These are phyloP conservation scores for Tolypocladium tropicale DNA, from an alignment of 2,329 filamentous ascomycete species.

Conservation along the genomic window DNA sequence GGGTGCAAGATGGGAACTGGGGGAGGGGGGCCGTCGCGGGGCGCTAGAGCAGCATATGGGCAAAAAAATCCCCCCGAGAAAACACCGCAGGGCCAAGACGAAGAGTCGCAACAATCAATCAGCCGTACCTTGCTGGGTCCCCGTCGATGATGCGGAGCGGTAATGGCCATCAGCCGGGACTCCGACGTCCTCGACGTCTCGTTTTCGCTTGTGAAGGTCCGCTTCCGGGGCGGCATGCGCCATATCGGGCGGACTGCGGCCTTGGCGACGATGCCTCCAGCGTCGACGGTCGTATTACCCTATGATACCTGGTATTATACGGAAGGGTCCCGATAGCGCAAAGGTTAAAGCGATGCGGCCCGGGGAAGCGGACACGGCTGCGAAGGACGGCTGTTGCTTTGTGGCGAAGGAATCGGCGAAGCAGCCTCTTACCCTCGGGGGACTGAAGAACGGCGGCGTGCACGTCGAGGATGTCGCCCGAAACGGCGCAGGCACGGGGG, in stretches of 20 bases:
- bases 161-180: conserved; percentile 26
- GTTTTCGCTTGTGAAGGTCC: conserved; percentile 37
- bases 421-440: background rate
- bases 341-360: background rate
- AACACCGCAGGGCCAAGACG: background rate
- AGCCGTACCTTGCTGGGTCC: conserved; percentile 32
- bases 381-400: background rate
- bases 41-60: background rate
- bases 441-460: background rate
- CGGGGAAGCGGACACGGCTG: background rate
- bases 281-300: background rate
- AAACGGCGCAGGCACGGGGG: background rate
- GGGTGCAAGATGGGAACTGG: background rate
- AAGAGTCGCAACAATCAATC: background rate
- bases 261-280: background rate
- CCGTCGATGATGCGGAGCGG: conserved; percentile 26
- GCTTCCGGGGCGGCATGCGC: conserved; percentile 27
- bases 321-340: background rate
- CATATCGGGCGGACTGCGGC: conserved; percentile 17
- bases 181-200: conserved; percentile 33
- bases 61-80: background rate
- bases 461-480: background rate
- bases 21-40: background rate
- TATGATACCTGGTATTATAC: background rate
- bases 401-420: background rate